Evolutionary conservation across 1,139 yeast genomes (phyloP), one percentile per base, ranked within the genome.

Genomic region (Saccharomyces pastorianus): DNA sequence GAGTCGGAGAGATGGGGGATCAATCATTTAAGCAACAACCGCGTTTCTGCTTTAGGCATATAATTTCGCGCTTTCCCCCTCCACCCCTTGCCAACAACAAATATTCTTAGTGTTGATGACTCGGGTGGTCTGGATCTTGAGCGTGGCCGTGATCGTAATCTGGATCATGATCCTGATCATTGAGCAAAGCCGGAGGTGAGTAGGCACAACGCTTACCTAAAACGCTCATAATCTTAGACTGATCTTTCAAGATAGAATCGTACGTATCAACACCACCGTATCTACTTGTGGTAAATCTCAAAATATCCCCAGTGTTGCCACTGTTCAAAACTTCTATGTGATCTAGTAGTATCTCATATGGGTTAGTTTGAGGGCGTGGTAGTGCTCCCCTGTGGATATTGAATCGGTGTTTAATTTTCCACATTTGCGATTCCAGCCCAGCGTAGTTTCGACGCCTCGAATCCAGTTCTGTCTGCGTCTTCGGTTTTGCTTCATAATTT

Each of bases 251-350:
- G 31, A 51, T 31, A 13, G 50, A 38, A 47, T 38, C 26, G 48
- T 44, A 51, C 13, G 53, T 51, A 29, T 51, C 53, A 41, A 46
- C 49, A 11, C 56, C 60, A 6, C 68, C 69, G 54, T 63, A 67
- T 41, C 70, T 59, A 51, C 63, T 61, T 7, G 68, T 64, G 7
- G 70, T 65, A 48, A 60, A 61, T 23, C 59, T 60, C 44, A 65
- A 50, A 6, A 66, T 60, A 49, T 64, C 66, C 4, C 61, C 63
- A 42, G 63, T 60, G 49, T 65, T 64, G 1, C 61, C 64, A 46
- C 62, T 60, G 47, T 61, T 62, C 17, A 67, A 50, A 2, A 67
- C 53, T 25, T 62, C 63, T 13, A 63, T 58, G 51, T 66, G 68
- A 23, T 61, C 59, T 28, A 59, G 49, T n/a, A 66, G 48, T 26